These are phyloP conservation scores for Fusarium sp. DNA, from an alignment of 2,329 filamentous ascomycete species.

Conservation along the genomic window DNA sequence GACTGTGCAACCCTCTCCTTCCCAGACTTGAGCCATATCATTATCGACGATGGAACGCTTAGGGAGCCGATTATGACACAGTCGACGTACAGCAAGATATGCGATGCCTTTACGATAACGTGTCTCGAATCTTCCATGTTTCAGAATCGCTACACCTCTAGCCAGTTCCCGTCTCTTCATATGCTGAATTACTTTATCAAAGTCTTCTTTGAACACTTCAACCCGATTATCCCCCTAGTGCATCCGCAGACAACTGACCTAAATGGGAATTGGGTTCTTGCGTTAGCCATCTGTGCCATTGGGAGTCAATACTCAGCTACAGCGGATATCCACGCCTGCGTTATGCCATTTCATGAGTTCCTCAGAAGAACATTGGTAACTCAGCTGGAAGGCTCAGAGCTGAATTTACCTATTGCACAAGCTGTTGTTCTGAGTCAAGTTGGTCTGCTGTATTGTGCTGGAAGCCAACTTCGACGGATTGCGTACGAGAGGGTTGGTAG, in stretches of 20 bases:
- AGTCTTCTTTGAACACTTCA: slow-evolving; percentile 51
- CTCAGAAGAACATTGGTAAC: slow-evolving; percentile 29
- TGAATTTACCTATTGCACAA: background rate
- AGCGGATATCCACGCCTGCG: slow-evolving; percentile 32
- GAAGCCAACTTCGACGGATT: background rate
- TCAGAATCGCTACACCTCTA: background rate
- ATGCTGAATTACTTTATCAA: slow-evolving; percentile 49
- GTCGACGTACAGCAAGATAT: slow-evolving; percentile 19
- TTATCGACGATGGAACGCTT: background rate
- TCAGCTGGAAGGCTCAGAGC: background rate
- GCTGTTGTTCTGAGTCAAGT: slow-evolving; percentile 35
- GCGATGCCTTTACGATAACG: background rate
- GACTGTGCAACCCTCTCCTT: background rate
- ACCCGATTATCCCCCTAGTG: slow-evolving; percentile 50
- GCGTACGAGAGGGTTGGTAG: background rate
- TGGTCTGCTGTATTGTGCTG: slow-evolving; percentile 12
- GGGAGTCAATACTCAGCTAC: slow-evolving; percentile 45
- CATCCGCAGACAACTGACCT: slow-evolving; percentile 30
- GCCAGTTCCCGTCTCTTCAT: slow-evolving; percentile 43
- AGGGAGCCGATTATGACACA: background rate
- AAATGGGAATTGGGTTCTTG: slow-evolving; percentile 38
- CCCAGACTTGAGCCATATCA: slow-evolving; percentile 4
- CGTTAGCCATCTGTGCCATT: slow-evolving; percentile 39
- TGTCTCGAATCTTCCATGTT: slow-evolving; percentile 23
- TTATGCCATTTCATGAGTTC: slow-evolving; percentile 44